Evolutionary conservation across 2,329 filamentous ascomycete genomes (phyloP), one percentile per base, ranked within the genome.

Genomic region (Aspergillus chevalieri): DNA sequence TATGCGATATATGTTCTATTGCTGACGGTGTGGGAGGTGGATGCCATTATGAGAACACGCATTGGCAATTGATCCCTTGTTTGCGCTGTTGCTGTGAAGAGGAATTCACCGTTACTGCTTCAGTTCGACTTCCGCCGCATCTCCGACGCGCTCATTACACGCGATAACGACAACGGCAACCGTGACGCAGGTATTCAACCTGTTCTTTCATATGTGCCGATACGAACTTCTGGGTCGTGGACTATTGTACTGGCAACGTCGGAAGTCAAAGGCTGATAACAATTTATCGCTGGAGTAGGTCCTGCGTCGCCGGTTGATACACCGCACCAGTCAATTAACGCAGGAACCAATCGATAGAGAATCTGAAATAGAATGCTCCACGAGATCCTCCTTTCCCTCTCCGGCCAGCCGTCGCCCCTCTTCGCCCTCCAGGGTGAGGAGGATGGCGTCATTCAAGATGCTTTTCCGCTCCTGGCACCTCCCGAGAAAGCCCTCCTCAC

Each of bases 321-420:
- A 30, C 26, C 26, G 26, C 26, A 30, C 26, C 10, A 30, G 26
- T 12, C 26, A 12, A 12, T 30, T 30, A 30, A 30, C 10, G 10
- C 19, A 17, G 12, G 15, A 39, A 50, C 54, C 33, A 41, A 30
- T 46, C n/a, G 17, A 22, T 47, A 63, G 60, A 44, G 52, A 58
- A 41, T 44, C 53, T 12, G 52, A 55, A 48, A 51, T 66, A 72
- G 62, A 59, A 98, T 98, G 93, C 87, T 98, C 70, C 93, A 97
- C 81, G 93, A 98, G 78, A 89, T 98, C 75, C 84, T 97, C 71
- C 85, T 98, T 71, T 92, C 91, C 69, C 84, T 97, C 71, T 94
- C 91, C 63, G 92, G 93, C 59, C 89, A 97, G 73, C 86, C 88
- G 56, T 96, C 92, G 57, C 86, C 90, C 58, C 82, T 97, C 65